Conservation (phyloP, 2,329 filamentous ascomycete genomes). For the Teratosphaeriaceae sp. region DNA sequence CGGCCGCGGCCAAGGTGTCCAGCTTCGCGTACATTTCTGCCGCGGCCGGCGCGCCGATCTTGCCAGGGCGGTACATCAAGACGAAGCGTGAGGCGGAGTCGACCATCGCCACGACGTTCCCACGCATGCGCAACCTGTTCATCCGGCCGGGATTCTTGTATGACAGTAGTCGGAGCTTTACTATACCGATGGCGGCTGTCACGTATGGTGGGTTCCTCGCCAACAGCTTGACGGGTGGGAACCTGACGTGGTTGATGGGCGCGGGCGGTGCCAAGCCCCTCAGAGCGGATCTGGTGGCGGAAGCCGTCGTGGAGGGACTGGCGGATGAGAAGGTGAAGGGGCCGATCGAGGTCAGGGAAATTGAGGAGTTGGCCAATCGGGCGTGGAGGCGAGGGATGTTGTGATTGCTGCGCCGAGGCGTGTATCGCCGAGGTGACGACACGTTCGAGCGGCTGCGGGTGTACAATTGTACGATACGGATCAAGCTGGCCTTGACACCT, state of each 20-base stretch:
- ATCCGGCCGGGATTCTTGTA: constrained; percentile 84
- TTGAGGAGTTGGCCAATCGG: constrained; percentile 73
- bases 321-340: constrained; percentile 66
- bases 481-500: too few relatives aligned
- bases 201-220: constrained; percentile 68
- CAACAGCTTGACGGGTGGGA: constrained; percentile 70
- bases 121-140: constrained; percentile 71
- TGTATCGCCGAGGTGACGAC: not conserved
- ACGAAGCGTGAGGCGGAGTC: constrained; percentile 90
- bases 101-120: constrained; percentile 65
- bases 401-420: constrained; percentile 31
- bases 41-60: constrained; percentile 73
- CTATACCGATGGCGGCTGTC: constrained; percentile 74
- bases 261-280: constrained; percentile 78
- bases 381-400: constrained; percentile 90
- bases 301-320: constrained; percentile 84
- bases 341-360: constrained; percentile 68
- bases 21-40: constrained; percentile 87
- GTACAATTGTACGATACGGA: too few relatives aligned
- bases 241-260: constrained; percentile 70
- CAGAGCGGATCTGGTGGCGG: constrained; percentile 78
- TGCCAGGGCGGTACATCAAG: constrained; percentile 78
- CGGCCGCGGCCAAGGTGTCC: constrained; percentile 55
- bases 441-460: constrained; percentile 1
- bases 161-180: constrained; percentile 73